phyloP scores from a whole-genome alignment of 495 filamentous ascomycete species.

The Penicillium odoratum region DNA sequence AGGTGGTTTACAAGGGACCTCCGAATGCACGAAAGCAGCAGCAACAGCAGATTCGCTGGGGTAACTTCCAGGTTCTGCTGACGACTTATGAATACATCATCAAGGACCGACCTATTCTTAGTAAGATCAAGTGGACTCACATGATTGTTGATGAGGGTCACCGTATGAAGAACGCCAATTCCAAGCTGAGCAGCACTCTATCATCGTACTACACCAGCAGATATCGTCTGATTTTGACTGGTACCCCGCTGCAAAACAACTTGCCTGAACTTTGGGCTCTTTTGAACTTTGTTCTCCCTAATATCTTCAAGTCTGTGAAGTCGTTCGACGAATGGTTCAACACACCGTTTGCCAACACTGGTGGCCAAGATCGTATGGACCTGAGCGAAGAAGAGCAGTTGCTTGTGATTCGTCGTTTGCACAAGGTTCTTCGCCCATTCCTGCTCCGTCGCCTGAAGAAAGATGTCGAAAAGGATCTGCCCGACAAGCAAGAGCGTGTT shows the following conservation, averaged over 20 bases:
- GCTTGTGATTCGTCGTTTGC: slow-evolving; percentile 95
- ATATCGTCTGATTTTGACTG: slow-evolving; percentile 94
- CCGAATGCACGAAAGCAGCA: slow-evolving; percentile 86
- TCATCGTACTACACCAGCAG: slow-evolving; percentile 92
- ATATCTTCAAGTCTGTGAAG: slow-evolving; percentile 99
- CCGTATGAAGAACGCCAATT: slow-evolving; percentile 99
- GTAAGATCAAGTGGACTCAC: slow-evolving; percentile 98
- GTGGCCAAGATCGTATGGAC: slow-evolving; percentile 97
- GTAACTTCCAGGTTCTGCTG: slow-evolving; percentile 91
- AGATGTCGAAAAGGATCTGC: slow-evolving; percentile 97
- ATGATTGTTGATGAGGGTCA: slow-evolving; percentile 99
- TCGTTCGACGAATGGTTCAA: slow-evolving; percentile 99
- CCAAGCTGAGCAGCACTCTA: slow-evolving; percentile 91
- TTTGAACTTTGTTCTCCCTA: slow-evolving; percentile 96
- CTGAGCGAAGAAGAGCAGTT: slow-evolving; percentile 98
- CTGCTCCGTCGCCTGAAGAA: slow-evolving; percentile 97
- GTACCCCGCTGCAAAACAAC: slow-evolving; percentile 97
- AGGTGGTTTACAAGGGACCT: slow-evolving; percentile 95
- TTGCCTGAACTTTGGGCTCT: slow-evolving; percentile 94
- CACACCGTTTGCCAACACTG: slow-evolving; percentile 97
- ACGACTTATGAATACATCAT: slow-evolving; percentile 99
- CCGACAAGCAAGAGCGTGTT: slow-evolving; percentile 97
- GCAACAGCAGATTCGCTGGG: slow-evolving; percentile 90
- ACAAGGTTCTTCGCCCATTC: slow-evolving; percentile 97
- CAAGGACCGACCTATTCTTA: slow-evolving; percentile 90